A percentile compares a stretch with the other conserved stretches of the same genome.
Evolutionary conservation across 805 yeast species (phyloP).

Genomic region (Monosporozyma solicola): DNA sequence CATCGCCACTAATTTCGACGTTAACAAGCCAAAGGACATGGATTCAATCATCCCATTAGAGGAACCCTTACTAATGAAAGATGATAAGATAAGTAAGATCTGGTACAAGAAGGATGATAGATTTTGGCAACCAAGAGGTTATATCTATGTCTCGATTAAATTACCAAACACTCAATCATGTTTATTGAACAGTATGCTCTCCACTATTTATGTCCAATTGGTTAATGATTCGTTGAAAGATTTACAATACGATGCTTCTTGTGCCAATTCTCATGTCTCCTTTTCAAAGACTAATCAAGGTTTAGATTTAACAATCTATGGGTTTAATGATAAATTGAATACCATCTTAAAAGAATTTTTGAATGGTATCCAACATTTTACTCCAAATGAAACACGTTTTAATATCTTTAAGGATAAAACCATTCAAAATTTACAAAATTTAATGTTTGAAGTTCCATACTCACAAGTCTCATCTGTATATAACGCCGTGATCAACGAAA

Average conservation of each 20-base stretch:
- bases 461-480: conserved; percentile 60
- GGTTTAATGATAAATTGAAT: conserved; percentile 76
- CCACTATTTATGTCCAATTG: conserved; percentile 59
- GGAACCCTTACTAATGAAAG: conserved; percentile 56
- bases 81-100: conserved; percentile 41
- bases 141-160: conserved; percentile 54
- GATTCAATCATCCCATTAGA: conserved; percentile 27
- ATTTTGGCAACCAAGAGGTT: conserved; percentile 81
- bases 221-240: conserved; percentile 65
- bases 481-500: conserved; percentile 60
- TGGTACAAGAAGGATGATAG: conserved; percentile 92
- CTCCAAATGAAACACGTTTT: conserved; percentile 50
- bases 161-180: conserved; percentile 54
- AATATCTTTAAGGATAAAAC: conserved; percentile 56
- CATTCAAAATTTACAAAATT: conserved; percentile 55
- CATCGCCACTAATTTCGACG: conserved; percentile 69
- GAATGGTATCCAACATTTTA: conserved; percentile 41
- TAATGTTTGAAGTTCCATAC: conserved; percentile 68
- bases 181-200: conserved; percentile 47
- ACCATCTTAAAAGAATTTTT: conserved; percentile 54
- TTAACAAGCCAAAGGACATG: conserved; percentile 35
- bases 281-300: conserved; percentile 63
- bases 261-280: conserved; percentile 63
- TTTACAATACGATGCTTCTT: conserved; percentile 69
- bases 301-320: conserved; percentile 54